Percentiles rank a stretch among this genome's conserved stretches.
Conservation (phyloP, 805 yeast genomes). For the Blastobotrys americana region DNA sequence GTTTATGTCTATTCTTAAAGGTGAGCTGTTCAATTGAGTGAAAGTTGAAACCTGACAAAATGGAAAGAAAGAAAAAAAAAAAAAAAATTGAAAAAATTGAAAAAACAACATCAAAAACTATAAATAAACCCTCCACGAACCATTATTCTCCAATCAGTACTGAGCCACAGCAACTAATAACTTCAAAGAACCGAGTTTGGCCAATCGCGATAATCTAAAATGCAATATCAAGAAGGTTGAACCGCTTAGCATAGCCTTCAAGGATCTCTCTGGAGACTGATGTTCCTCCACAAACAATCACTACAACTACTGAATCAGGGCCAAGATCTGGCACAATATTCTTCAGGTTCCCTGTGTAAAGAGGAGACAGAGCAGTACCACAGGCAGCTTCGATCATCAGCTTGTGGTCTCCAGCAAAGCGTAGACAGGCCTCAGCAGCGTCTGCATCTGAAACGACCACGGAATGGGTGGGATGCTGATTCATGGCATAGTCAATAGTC, state of each 20-base stretch:
- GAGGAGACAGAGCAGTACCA: slow-evolving; percentile 55
- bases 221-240: neutral
- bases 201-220: too few relatives aligned
- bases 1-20: too few relatives aligned
- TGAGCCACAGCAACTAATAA: too few relatives aligned
- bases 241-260: slow-evolving; percentile 18
- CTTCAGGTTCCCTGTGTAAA: slow-evolving; percentile 22
- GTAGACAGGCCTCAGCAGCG: slow-evolving; percentile 47
- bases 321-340: slow-evolving; percentile 21
- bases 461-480: slow-evolving; percentile 36
- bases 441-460: slow-evolving; percentile 46
- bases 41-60: too few relatives aligned
- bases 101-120: too few relatives aligned
- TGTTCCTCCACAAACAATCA: slow-evolving; percentile 56
- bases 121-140: too few relatives aligned
- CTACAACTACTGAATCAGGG: slow-evolving; percentile 41
- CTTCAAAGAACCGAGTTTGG: too few relatives aligned
- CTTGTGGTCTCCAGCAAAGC: slow-evolving; percentile 44
- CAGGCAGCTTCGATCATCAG: slow-evolving; percentile 64
- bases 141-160: too few relatives aligned
- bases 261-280: slow-evolving; percentile 24
- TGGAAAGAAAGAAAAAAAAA: too few relatives aligned
- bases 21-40: too few relatives aligned
- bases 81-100: too few relatives aligned
- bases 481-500: slow-evolving; percentile 41